A percentile compares a stretch with the other conserved stretches of the same genome.
Conservation (phyloP, 208 protist species). For the Leishmania tarentolae region DNA sequence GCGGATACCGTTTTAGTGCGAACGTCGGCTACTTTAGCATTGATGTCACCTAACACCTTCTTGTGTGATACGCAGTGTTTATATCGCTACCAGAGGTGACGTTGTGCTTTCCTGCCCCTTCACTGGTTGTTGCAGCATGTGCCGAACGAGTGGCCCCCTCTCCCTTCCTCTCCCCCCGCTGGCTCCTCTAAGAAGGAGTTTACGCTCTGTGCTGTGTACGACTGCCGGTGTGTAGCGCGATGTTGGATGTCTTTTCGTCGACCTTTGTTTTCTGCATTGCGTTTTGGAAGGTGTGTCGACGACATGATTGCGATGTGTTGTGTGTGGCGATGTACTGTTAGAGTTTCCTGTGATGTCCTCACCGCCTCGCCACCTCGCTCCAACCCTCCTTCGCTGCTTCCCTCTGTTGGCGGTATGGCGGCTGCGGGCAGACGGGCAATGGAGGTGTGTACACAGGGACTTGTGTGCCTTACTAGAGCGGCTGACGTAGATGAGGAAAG, state of each 20-base stretch:
- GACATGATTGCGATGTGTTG: too few species aligned
- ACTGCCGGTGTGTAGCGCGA: background rate
- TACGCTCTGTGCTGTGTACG: background rate
- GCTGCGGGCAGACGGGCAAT: too few species aligned
- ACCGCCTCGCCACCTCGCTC: background rate
- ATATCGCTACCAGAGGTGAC: background rate
- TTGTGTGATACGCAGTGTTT: background rate
- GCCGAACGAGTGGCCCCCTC: background rate
- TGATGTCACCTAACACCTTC: background rate
- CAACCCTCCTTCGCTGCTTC: too few species aligned
- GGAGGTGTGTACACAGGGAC: background rate
- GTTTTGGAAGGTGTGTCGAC: too few species aligned
- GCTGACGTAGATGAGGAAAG: background rate
- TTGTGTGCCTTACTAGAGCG: background rate
- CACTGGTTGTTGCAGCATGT: background rate
- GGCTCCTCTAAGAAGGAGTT: too few species aligned
- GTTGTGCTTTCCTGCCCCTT: background rate
- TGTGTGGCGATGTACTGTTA: background rate
- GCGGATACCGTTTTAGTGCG: too few species aligned
- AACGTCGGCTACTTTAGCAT: background rate
- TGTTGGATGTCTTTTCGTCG: background rate
- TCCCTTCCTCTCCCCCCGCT: background rate
- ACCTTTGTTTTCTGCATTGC: background rate
- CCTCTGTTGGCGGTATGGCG: background rate
- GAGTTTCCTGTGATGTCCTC: background rate